Evolutionary conservation across 164 flowering plant genomes (phyloP).

Genomic region (Chimonanthus salicifolius): DNA sequence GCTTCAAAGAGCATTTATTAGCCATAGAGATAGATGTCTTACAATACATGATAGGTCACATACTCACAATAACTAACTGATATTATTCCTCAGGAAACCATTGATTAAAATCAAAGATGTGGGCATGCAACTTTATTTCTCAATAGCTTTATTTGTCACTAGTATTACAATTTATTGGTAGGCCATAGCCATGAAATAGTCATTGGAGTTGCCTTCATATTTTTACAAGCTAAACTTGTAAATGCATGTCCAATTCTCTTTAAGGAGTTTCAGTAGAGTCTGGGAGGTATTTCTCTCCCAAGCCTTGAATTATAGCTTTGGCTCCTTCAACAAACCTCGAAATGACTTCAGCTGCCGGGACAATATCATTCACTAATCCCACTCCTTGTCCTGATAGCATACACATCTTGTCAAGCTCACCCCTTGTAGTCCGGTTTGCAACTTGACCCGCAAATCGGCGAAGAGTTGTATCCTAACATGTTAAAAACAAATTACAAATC

Average conservation of each 20-base stretch:
- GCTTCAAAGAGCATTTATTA: no score
- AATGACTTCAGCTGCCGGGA: slow-evolving; percentile 22
- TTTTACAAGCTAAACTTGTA: slow-evolving; percentile 14
- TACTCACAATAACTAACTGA: no score
- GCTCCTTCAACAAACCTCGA: slow-evolving; percentile 27
- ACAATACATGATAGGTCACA: no score
- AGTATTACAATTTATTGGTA: no score
- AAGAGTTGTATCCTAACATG: slow-evolving; percentile 9
- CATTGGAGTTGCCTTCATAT: background rate
- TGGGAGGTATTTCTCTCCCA: slow-evolving; percentile 11
- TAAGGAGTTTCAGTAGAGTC: background rate
- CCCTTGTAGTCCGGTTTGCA: slow-evolving; percentile 16
- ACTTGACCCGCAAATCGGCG: slow-evolving; percentile 20
- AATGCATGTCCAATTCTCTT: slow-evolving; percentile 13
- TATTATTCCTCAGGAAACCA: no score
- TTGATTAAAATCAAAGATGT: no score
- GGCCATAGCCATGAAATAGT: no score
- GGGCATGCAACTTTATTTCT: no score
- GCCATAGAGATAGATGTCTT: no score
- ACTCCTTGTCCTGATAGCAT: slow-evolving; percentile 31
- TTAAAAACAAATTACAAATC: no score
- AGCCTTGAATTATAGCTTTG: slow-evolving; percentile 14
- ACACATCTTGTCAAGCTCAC: slow-evolving; percentile 13
- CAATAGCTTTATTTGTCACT: no score
- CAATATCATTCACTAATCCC: slow-evolving; percentile 23